A percentile compares a stretch with the other conserved stretches of the same genome.
These are phyloP conservation scores for Schizosaccharomyces pombe DNA, from an alignment of 805 yeast genomes.

Conservation along the genomic window ASM294v3 CU329670.1:3669001-3669500, in stretches of 20 bases:
- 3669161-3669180: too few species aligned
- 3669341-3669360: slow-evolving; percentile 15
- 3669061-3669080: too few species aligned
- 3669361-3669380: slow-evolving; percentile 15
- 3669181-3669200: background rate
- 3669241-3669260: too few species aligned
- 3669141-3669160: too few species aligned
- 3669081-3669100: too few species aligned
- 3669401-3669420: slow-evolving; percentile 12
- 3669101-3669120: too few species aligned
- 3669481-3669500: slow-evolving; percentile 25
- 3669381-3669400: background rate
- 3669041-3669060: too few species aligned
- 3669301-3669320: slow-evolving; percentile 7
- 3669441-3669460: slow-evolving; percentile 68
- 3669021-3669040: too few species aligned
- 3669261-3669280: too few species aligned
- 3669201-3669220: background rate
- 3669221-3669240: background rate
- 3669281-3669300: too few species aligned
- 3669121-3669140: too few species aligned
- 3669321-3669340: slow-evolving; percentile 9
- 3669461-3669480: slow-evolving; percentile 46
- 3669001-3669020: too few species aligned
- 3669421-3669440: slow-evolving; percentile 54